Percentiles rank a stretch among this genome's conserved stretches.
These are phyloP conservation scores for Trichoderma orchidacearum DNA, from an alignment of 495 filamentous ascomycete species.

Conservation along the genomic window DNA sequence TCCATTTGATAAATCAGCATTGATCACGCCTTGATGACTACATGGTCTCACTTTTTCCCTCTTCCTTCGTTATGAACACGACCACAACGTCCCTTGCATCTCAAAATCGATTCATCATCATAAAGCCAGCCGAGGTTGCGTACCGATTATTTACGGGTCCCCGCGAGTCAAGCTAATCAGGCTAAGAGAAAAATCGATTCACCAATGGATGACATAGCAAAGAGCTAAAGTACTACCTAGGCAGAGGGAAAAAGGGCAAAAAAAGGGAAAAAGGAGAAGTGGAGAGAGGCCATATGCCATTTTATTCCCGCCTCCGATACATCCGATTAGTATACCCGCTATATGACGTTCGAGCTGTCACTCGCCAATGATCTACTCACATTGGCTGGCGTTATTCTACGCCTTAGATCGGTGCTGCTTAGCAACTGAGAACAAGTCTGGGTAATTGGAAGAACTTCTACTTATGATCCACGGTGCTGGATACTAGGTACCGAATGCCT, in stretches of 20 bases:
- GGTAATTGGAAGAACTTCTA: too few relatives aligned
- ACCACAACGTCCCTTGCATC: background rate
- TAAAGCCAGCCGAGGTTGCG: background rate
- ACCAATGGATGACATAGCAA: background rate
- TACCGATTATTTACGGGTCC: background rate
- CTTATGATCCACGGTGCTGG: too few relatives aligned
- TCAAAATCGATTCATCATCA: background rate
- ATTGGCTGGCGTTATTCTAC: background rate
- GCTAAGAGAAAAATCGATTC: background rate
- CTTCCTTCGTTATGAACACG: background rate
- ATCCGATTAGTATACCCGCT: background rate
- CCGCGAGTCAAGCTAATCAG: background rate
- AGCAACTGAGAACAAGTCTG: background rate
- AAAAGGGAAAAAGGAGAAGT: background rate
- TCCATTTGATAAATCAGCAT: too few relatives aligned
- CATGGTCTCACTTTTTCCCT: too few relatives aligned
- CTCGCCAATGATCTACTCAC: background rate
- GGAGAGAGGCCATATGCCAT: background rate
- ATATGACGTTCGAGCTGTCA: background rate
- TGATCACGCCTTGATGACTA: too few relatives aligned
- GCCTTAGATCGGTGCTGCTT: background rate
- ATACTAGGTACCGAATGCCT: too few relatives aligned
- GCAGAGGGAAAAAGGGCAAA: conserved; percentile 4
- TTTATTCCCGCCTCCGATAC: background rate
- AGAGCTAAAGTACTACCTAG: background rate